Conservation (phyloP, 2,329 filamentous ascomycete genomes). For the Stagonosporopsis rhizophila region DNA sequence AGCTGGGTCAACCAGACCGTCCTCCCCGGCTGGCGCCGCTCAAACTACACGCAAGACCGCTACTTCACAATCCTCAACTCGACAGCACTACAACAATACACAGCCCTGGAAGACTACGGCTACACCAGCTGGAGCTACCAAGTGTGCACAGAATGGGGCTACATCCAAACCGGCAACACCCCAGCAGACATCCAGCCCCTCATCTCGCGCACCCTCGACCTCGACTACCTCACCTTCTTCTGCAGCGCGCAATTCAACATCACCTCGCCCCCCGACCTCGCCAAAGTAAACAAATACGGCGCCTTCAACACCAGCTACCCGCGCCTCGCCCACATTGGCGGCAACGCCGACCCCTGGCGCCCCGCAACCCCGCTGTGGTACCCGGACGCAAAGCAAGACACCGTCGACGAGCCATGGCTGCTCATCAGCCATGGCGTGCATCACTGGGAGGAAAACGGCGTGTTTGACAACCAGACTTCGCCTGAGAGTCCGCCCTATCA, state of each 20-base stretch:
- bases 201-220: slow-evolving; percentile 72
- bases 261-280: slow-evolving; percentile 66
- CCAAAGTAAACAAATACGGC: slow-evolving; percentile 77
- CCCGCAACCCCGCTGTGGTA: slow-evolving; percentile 74
- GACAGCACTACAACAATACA: slow-evolving; percentile 35
- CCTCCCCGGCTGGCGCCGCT: slow-evolving; percentile 49
- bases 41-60: slow-evolving; percentile 53
- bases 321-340: slow-evolving; percentile 79
- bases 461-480: slow-evolving; percentile 69
- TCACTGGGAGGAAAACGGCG: slow-evolving; percentile 78
- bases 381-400: slow-evolving; percentile 65
- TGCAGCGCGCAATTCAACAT: slow-evolving; percentile 77
- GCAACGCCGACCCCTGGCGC: slow-evolving; percentile 81
- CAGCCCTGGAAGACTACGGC: slow-evolving; percentile 26
- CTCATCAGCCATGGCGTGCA: slow-evolving; percentile 78
- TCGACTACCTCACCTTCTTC: slow-evolving; percentile 67
- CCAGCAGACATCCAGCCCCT: slow-evolving; percentile 70
- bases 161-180: slow-evolving; percentile 74
- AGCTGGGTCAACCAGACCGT: slow-evolving; percentile 60
- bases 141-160: slow-evolving; percentile 70
- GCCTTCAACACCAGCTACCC: slow-evolving; percentile 75
- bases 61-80: slow-evolving; percentile 61
- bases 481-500: slow-evolving; percentile 64
- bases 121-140: slow-evolving; percentile 64
- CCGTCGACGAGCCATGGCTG: slow-evolving; percentile 72